Evolutionary conservation across 805 yeast genomes (phyloP).

Genomic region (Zygosaccharomyces siamensis): DNA sequence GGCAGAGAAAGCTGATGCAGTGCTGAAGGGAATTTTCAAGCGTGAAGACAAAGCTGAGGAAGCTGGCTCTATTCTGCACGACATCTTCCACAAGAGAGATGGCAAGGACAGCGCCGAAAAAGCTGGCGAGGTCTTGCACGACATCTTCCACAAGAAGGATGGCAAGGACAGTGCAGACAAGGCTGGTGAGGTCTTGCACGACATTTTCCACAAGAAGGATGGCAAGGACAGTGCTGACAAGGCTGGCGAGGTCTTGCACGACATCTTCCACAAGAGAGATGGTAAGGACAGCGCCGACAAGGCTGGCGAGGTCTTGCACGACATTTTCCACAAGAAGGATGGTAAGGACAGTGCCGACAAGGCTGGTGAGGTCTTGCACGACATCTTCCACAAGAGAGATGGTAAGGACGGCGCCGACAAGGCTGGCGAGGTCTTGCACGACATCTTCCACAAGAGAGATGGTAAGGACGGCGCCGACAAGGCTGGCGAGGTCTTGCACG

Average conservation of each 20-base stretch:
- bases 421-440: background rate
- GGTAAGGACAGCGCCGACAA: background rate
- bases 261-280: background rate
- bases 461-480: background rate
- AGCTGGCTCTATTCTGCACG: background rate
- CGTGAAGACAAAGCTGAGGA: background rate
- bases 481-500: background rate
- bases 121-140: background rate
- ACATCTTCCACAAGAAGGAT: background rate
- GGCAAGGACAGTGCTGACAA: background rate
- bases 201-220: background rate
- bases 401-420: background rate
- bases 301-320: background rate
- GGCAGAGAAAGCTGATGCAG: background rate
- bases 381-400: background rate
- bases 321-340: background rate
- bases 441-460: background rate
- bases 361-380: constrained; percentile 1
- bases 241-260: background rate
- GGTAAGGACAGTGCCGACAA: background rate
- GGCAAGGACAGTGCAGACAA: background rate
- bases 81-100: background rate
- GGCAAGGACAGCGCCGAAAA: background rate
- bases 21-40: background rate
- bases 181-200: background rate